phyloP scores from a whole-genome alignment of 2,329 filamentous ascomycete genomes.

The Neonectria sp. region DNA sequence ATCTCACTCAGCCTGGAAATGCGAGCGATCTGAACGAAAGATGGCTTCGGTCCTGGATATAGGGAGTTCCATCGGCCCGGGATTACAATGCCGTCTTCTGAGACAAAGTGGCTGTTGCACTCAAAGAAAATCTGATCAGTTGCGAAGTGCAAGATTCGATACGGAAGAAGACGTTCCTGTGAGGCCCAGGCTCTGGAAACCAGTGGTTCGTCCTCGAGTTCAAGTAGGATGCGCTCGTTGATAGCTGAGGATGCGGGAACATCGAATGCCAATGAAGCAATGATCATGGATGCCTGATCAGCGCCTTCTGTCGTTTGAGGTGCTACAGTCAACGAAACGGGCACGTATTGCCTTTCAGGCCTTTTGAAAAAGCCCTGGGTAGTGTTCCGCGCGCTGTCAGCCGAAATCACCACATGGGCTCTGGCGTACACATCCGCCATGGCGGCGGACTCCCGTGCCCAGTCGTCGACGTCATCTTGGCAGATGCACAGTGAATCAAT shows the following conservation, averaged over 20 bases:
- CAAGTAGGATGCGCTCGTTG: neutral
- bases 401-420: conserved; percentile 23
- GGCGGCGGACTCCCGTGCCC: conserved; percentile 20
- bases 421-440: conserved; percentile 32
- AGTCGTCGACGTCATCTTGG: conserved; percentile 30
- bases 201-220: conserved; percentile 12
- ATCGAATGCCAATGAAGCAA: conserved; percentile 4
- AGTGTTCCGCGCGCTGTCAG: neutral
- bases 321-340: neutral
- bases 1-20: neutral
- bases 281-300: neutral
- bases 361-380: conserved; percentile 7
- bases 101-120: conserved; percentile 26
- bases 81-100: conserved; percentile 24
- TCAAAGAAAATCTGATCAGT: conserved; percentile 29
- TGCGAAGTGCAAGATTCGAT: conserved; percentile 21
- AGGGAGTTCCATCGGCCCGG: conserved; percentile 23
- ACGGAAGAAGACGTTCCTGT: conserved; percentile 30
- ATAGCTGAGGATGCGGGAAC: neutral
- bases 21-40: neutral
- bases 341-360: neutral
- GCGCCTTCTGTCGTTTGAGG: neutral
- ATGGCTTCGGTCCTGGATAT: neutral
- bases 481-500: conserved; percentile 33
- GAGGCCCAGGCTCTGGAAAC: conserved; percentile 23